Evolutionary conservation across 2,329 filamentous ascomycete species (phyloP), one percentile per base, ranked within the genome.

Genomic region (Diplodia mutila): DNA sequence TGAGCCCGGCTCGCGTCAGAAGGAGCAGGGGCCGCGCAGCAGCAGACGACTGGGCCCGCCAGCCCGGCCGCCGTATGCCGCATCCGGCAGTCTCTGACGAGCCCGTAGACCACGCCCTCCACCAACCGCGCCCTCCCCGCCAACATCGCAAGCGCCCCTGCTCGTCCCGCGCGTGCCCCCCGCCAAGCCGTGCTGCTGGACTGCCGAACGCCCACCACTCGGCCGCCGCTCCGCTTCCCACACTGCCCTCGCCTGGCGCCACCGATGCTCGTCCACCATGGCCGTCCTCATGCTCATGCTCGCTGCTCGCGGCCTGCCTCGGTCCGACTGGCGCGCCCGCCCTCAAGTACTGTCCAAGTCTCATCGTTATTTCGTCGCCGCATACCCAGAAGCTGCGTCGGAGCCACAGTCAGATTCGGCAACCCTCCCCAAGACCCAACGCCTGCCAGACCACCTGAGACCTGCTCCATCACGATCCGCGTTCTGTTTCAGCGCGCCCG

Each of bases 81-180:
- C 42, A 49, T 66, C 64, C 27, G 53, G 64, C 34, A 66, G 29
- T 66, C 53, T 66, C 64, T 66, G 64, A 66, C 64, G 64, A 66
- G 64, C 39, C 55, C 57, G 25, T 37, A 37, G 34, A 37, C 34
- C 11, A 34, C 32, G 32, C 32, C 9, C 32, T 34, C 32, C 32
- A 12, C 32, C 32, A 34, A 34, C 32, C 32, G 32, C 32, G 9
- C 23, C 25, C 39, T 61, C 39, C 42, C 57, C 42, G 57, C 42
- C 52, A 23, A 32, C 25, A 32, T 53, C 51, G 25, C 27, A 27
- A 21, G 53, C 53, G 53, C 53, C 53, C 53, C 53, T 55, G 53
- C 29, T 39, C 29, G 29, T 32, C 53, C 18, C n/a, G n/a, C 53
- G 29, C 53, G 34, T 55, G 53, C 29, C 53, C 52, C n/a, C 49